Evolutionary conservation across 768 basidiomycete species (phyloP).

Genomic region (Chalciporus chontae): DNA sequence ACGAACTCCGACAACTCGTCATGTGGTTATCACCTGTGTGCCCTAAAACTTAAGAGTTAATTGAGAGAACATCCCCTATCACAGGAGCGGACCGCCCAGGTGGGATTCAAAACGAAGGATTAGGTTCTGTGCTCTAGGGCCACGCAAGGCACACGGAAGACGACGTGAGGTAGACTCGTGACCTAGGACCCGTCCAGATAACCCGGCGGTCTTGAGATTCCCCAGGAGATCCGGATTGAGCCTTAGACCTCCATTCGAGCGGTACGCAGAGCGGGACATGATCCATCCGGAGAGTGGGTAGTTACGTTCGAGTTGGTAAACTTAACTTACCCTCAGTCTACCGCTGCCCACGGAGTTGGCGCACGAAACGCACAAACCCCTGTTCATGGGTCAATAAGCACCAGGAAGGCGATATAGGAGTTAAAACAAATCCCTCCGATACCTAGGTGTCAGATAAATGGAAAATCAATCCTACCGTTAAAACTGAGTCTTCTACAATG

Average conservation of each 20-base stretch:
- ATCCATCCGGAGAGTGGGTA: neutral
- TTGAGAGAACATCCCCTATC: slow-evolving; percentile 5
- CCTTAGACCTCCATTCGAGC: neutral
- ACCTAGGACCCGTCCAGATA: too few species aligned
- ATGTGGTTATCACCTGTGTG: slow-evolving; percentile 2
- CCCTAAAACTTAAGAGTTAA: slow-evolving; percentile 12
- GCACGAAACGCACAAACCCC: neutral
- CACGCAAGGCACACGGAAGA: neutral
- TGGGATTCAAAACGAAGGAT: neutral
- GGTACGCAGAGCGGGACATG: neutral
- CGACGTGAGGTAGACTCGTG: neutral
- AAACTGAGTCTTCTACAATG: too few species aligned
- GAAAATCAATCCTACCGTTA: too few species aligned
- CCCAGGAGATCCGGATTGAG: neutral
- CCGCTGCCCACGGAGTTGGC: neutral
- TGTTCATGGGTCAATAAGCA: neutral
- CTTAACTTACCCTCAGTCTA: neutral
- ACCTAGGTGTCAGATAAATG: neutral
- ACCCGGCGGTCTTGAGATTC: too few species aligned
- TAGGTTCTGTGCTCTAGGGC: neutral
- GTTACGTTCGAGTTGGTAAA: neutral
- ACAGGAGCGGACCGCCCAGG: slow-evolving; percentile 9
- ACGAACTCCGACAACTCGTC: neutral
- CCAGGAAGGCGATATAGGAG: neutral
- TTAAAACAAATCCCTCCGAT: neutral